phyloP scores from a whole-genome alignment of 257 asterid species.

The Plantago ovata region DNA sequence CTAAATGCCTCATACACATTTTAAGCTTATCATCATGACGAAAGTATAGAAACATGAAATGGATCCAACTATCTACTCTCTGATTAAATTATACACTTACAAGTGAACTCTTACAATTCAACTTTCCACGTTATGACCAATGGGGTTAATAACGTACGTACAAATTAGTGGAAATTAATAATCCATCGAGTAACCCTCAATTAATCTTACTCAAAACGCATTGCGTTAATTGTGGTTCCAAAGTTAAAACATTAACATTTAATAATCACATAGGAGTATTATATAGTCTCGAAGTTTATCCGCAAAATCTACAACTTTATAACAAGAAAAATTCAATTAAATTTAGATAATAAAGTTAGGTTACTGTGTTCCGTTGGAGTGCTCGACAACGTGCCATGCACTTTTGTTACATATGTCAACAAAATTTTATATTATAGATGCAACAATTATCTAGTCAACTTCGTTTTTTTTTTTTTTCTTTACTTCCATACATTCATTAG shows the following conservation, averaged over 20 bases:
- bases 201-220: not conserved
- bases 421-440: not conserved
- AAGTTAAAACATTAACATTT: not conserved
- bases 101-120: not conserved
- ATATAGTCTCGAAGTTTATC: not conserved
- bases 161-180: slow-evolving; percentile 10
- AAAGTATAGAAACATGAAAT: slow-evolving; percentile 1
- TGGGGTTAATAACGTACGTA: not conserved
- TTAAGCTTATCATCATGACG: not conserved
- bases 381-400: slow-evolving; percentile 31
- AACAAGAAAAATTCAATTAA: too few species aligned
- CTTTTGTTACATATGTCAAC: slow-evolving; percentile 26
- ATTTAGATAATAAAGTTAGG: not conserved
- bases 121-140: slow-evolving; percentile 15
- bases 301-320: slow-evolving; percentile 4
- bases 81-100: not conserved
- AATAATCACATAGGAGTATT: not conserved
- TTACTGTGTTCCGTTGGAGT: not conserved
- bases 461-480: not conserved
- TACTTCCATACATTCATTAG: not conserved
- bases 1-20: not conserved
- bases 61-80: not conserved
- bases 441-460: not conserved
- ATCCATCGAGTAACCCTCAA: not conserved
- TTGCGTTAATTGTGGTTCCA: slow-evolving; percentile 7